Evolutionary conservation across 306 rosid species (phyloP), one percentile per base, ranked within the genome.

Genomic region (Corylus americana): DNA sequence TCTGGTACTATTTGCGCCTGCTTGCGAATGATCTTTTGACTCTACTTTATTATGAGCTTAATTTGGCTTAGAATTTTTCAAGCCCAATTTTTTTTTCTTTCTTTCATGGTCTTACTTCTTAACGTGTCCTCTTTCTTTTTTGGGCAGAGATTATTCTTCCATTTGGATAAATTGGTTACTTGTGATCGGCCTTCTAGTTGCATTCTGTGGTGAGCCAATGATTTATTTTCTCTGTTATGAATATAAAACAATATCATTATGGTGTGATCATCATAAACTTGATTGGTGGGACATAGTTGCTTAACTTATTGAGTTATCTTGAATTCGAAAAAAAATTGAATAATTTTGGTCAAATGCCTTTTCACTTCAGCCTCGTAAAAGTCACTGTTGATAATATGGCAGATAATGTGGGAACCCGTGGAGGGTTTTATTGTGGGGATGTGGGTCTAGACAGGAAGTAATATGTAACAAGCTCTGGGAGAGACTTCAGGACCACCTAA

Each of bases 81-180:
- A 66, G 6, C 20, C 1, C 72, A 16, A 7, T 11, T 67, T 67
- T 67, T 37, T 7, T 8, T 8, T 37, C 39, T 31, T 11, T 11
- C 6, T 25, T 25, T 27, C 39, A 11, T 39, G 27, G 25, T 39
- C 27, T 69, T 42, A 55, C 61, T 59, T 79, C 77, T 75, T 44
- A 67, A 67, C 71, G 59, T 49, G 55, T 66, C 69, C 58, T 78
- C 79, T 13, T 74, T 66, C 17, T 83, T 63, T 75, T 77, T 76
- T 79, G 53, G 76, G 88, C 97, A 95, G 99, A 90, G 90, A 79
- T 48, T 95, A 78, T 91, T 95, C 88, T 79, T 81, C 80, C 88
- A 85, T 91, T 73, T 95, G 88, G 98, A 92, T 88, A 92, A 81
- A 82, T 62, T 90, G 86, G 87, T 88, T 82, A 79, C 87, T 48